Conservation (phyloP, 306 rosid species). For the Begonia loranthoides region DNA sequence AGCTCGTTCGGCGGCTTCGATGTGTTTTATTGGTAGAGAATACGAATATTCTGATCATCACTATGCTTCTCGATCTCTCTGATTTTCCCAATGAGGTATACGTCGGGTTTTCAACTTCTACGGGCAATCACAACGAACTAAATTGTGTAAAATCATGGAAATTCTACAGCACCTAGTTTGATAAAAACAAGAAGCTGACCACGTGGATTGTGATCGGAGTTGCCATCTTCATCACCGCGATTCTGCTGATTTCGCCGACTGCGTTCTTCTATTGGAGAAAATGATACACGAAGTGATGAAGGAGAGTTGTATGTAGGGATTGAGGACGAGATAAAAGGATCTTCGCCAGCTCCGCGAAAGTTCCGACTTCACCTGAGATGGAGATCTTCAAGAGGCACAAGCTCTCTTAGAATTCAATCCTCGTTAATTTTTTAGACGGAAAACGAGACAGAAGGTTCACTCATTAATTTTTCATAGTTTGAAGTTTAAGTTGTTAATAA, state of each 20-base stretch:
- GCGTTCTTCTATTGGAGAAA: conserved; percentile 15
- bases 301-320: conserved; percentile 38
- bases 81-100: conserved; percentile 26
- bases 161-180: conserved; percentile 16
- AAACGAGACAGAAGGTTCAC: too few species aligned
- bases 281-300: neutral
- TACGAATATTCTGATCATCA: conserved; percentile 4
- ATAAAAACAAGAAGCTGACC: neutral
- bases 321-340: conserved; percentile 43
- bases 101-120: conserved; percentile 66
- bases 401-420: too few species aligned
- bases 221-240: conserved; percentile 10
- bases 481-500: too few species aligned
- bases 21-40: too few species aligned
- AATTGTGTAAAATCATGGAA: conserved; percentile 51
- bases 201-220: conserved; percentile 35
- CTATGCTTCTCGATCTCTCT: conserved; percentile 26
- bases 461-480: too few species aligned
- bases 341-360: conserved; percentile 42
- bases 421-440: too few species aligned
- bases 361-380: too few species aligned
- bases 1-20: too few species aligned
- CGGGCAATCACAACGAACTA: conserved; percentile 30
- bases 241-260: conserved; percentile 12
- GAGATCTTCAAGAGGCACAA: too few species aligned